These are phyloP conservation scores for Chaetomium strumarium DNA, from an alignment of 2,329 filamentous ascomycete genomes.

Conservation along the genomic window DNA sequence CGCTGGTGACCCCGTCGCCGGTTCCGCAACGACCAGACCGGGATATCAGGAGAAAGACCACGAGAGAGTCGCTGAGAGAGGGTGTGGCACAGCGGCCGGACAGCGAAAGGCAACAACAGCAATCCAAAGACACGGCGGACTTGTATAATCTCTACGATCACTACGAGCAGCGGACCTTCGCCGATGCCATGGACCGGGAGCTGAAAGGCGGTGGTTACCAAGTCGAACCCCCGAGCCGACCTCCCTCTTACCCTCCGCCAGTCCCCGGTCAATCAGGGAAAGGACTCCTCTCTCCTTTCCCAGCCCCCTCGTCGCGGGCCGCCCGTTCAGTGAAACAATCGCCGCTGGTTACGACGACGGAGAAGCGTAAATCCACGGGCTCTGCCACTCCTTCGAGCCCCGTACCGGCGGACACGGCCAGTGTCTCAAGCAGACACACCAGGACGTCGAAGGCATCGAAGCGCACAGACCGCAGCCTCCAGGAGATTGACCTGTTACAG, in stretches of 20 bases:
- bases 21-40: conserved; percentile 25
- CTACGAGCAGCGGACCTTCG: conserved; percentile 52
- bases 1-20: conserved; percentile 28
- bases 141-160: conserved; percentile 51
- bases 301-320: neutral
- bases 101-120: conserved; percentile 4
- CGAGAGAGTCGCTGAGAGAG: conserved; percentile 33
- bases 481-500: conserved; percentile 47
- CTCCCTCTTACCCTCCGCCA: conserved; percentile 15
- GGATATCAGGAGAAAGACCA: conserved; percentile 32
- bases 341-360: conserved; percentile 14
- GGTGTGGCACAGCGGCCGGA: neutral
- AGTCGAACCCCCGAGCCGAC: conserved; percentile 3
- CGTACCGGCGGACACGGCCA: conserved; percentile 40
- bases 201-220: conserved; percentile 11
- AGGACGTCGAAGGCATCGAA: conserved; percentile 49
- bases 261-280: conserved; percentile 10
- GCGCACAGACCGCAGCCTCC: conserved; percentile 42
- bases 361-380: conserved; percentile 26
- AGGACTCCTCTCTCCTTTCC: conserved; percentile 18
- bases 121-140: conserved; percentile 31
- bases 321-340: conserved; percentile 14
- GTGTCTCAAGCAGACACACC: conserved; percentile 51
- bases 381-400: conserved; percentile 26
- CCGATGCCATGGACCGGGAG: conserved; percentile 33